A percentile compares a stretch with the other conserved stretches of the same genome.
phyloP scores from a whole-genome alignment of 768 basidiomycete genomes.

The Termitomyces sp. region DNA sequence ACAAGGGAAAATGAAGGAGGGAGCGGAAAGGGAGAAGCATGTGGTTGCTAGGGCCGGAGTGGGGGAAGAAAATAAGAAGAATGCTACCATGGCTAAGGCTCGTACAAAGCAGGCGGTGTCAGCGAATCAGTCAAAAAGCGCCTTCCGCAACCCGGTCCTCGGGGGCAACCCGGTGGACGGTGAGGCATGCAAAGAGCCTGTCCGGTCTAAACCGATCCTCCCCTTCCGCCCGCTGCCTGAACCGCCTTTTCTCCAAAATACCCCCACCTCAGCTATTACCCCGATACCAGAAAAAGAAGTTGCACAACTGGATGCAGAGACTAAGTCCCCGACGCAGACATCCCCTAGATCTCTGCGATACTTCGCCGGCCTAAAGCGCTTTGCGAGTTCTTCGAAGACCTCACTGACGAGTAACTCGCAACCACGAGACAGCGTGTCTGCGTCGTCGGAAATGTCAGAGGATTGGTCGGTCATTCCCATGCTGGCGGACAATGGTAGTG shows the following conservation, averaged over 20 bases:
- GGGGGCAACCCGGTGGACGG: conserved; percentile 10
- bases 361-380: conserved; percentile 43
- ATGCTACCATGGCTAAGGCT: conserved; percentile 16
- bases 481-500: conserved; percentile 41
- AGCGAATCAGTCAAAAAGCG: conserved; percentile 12
- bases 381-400: conserved; percentile 31
- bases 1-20: conserved; percentile 10
- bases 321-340: conserved; percentile 26
- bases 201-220: conserved; percentile 5
- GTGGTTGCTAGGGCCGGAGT: conserved; percentile 10
- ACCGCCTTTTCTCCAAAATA: background rate
- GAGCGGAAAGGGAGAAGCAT: conserved; percentile 9
- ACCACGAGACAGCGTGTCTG: conserved; percentile 55
- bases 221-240: conserved; percentile 8
- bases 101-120: conserved; percentile 19
- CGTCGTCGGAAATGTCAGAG: conserved; percentile 59
- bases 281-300: conserved; percentile 6
- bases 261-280: background rate
- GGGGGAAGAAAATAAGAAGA: conserved; percentile 21
- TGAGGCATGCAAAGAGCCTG: conserved; percentile 2
- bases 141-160: conserved; percentile 10
- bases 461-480: conserved; percentile 59
- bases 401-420: conserved; percentile 27
- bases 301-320: background rate
- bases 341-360: conserved; percentile 50